A percentile compares a stretch with the other conserved stretches of the same genome.
Conservation (phyloP, 129 eudicot genomes). For the Flaveria sonorensis region DNA sequence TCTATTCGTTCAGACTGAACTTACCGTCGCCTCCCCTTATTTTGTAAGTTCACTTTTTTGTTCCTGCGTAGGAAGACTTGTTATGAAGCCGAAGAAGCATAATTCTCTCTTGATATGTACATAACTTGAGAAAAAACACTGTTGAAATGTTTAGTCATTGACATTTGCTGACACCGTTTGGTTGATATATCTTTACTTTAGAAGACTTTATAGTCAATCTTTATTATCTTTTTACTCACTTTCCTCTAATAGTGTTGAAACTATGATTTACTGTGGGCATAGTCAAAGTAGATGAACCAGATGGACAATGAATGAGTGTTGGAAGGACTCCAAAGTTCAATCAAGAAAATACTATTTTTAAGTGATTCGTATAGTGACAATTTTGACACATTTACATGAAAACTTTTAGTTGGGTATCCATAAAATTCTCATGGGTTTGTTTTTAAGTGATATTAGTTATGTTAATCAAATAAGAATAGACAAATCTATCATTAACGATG, state of each 20-base stretch:
- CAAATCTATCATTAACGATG: no score
- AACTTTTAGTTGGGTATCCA: neutral
- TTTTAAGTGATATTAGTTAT: no score
- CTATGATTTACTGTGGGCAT: neutral
- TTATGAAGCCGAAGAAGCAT: conserved; percentile 14
- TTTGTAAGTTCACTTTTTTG: conserved; percentile 18
- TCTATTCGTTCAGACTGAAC: conserved; percentile 40
- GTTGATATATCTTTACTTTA: neutral
- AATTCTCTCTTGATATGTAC: conserved; percentile 25
- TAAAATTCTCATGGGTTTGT: no score
- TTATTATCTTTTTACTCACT: neutral
- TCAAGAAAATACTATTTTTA: no score
- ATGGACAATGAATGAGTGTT: neutral
- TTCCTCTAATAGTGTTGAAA: neutral
- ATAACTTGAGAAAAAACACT: conserved; percentile 21
- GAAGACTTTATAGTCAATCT: neutral
- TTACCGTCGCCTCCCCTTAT: conserved; percentile 5
- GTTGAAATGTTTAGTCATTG: conserved; percentile 5
- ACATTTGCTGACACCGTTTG: neutral
- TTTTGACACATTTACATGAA: neutral
- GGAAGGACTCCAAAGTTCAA: neutral
- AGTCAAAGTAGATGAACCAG: neutral
- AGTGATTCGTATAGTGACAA: no score
- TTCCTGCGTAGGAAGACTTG: neutral
- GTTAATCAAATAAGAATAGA: no score